phyloP scores from a whole-genome alignment of 176 grass and related monocot species.

The Cymbopogon citratus region DNA sequence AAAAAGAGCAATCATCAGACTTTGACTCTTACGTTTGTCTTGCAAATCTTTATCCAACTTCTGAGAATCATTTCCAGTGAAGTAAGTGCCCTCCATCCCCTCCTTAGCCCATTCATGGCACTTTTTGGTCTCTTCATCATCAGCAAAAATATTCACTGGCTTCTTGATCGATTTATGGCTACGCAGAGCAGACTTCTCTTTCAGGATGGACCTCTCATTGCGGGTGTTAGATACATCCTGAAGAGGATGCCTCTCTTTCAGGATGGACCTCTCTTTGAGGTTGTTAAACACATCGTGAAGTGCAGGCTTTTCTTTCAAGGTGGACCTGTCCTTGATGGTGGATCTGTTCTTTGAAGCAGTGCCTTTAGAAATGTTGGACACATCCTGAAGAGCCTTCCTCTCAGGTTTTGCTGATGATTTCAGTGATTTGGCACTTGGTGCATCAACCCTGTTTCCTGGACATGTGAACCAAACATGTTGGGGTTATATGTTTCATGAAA shows the following conservation, averaged over 20 bases:
- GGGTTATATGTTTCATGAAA: neutral
- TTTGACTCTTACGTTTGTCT: conserved; percentile 39
- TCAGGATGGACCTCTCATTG: conserved; percentile 21
- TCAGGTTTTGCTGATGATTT: conserved; percentile 50
- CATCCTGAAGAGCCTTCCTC: conserved; percentile 34
- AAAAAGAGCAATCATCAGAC: conserved; percentile 15
- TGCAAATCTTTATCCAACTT: conserved; percentile 33
- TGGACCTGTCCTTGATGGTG: conserved; percentile 16
- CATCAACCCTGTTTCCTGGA: conserved; percentile 48
- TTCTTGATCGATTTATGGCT: conserved; percentile 31
- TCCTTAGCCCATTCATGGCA: conserved; percentile 66
- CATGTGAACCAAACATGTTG: neutral
- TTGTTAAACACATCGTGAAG: conserved; percentile 31
- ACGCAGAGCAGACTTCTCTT: conserved; percentile 28
- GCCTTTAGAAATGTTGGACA: neutral
- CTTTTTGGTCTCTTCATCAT: conserved; percentile 42
- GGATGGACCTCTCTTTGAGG: conserved; percentile 19
- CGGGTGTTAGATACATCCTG: neutral
- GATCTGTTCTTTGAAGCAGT: conserved; percentile 35
- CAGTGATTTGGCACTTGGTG: conserved; percentile 35
- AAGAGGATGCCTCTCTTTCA: conserved; percentile 27
- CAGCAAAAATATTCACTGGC: conserved; percentile 29
- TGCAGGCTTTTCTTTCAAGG: conserved; percentile 4
- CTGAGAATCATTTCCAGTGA: conserved; percentile 59
- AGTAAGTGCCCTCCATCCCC: conserved; percentile 44